Conservation (phyloP, 108 stramenopile genomes). For the Skeletonema grethae region DNA sequence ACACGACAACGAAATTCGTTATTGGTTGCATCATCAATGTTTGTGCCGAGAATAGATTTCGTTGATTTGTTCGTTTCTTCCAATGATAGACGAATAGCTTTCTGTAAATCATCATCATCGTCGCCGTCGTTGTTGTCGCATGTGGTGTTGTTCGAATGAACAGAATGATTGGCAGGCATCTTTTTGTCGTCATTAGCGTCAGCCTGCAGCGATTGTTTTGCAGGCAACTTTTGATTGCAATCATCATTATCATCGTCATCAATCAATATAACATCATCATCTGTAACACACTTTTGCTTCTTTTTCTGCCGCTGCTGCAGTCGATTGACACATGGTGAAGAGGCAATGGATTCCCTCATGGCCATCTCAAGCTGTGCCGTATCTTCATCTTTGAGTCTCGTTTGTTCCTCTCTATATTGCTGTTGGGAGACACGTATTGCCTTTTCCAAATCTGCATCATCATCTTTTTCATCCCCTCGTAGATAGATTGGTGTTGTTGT, state of each 20-base stretch:
- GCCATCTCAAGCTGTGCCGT: background rate
- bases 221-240: background rate
- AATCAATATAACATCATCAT: background rate
- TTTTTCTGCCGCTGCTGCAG: background rate
- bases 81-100: background rate
- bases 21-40: background rate
- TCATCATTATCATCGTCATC: background rate
- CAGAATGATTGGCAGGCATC: background rate
- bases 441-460: background rate
- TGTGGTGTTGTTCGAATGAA: background rate
- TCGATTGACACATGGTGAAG: background rate
- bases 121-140: background rate
- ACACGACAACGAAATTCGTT: background rate
- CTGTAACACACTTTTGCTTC: background rate
- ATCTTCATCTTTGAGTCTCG: background rate
- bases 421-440: background rate
- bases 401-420: background rate
- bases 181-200: background rate
- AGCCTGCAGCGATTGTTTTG: background rate
- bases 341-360: background rate
- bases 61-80: background rate
- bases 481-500: background rate
- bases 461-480: background rate
- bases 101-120: background rate
- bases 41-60: background rate